A percentile compares a stretch with the other conserved stretches of the same genome.
Conservation (phyloP, 441 rosid genomes). For the Brassica hybrid region DNA sequence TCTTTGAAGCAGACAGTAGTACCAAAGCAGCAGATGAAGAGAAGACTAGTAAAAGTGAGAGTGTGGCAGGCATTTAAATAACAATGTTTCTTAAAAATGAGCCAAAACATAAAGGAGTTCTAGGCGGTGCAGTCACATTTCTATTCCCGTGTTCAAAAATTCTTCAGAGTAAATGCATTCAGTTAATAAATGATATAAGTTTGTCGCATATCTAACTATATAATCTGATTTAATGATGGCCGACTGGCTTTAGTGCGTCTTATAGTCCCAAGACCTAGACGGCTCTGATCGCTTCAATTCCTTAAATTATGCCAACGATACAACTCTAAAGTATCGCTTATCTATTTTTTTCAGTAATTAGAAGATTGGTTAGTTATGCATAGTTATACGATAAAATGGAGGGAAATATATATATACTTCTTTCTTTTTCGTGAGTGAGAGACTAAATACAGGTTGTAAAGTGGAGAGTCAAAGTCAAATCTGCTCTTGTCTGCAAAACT, state of each 20-base stretch:
- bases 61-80: background rate
- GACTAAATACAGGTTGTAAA: conserved; percentile 28
- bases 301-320: conserved; percentile 20
- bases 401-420: background rate
- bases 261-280: conserved; percentile 38
- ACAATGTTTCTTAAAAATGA: background rate
- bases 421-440: background rate
- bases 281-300: conserved; percentile 21
- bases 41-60: background rate
- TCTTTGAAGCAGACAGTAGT: background rate
- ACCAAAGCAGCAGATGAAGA: background rate
- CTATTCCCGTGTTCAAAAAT: background rate
- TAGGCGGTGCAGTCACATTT: conserved; percentile 17
- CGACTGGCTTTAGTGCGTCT: conserved; percentile 21
- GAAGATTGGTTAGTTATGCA: background rate
- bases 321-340: background rate
- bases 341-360: no score
- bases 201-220: background rate
- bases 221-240: conserved; percentile 12
- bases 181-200: conserved; percentile 1
- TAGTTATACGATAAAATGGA: background rate
- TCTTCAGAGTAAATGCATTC: conserved; percentile 7
- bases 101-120: conserved; percentile 9
- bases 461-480: conserved; percentile 40
- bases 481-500: conserved; percentile 15